Percentiles rank a stretch among this genome's conserved stretches.
Conservation (phyloP, 139 green algal species). For the Asterochloris sp. region DNA sequence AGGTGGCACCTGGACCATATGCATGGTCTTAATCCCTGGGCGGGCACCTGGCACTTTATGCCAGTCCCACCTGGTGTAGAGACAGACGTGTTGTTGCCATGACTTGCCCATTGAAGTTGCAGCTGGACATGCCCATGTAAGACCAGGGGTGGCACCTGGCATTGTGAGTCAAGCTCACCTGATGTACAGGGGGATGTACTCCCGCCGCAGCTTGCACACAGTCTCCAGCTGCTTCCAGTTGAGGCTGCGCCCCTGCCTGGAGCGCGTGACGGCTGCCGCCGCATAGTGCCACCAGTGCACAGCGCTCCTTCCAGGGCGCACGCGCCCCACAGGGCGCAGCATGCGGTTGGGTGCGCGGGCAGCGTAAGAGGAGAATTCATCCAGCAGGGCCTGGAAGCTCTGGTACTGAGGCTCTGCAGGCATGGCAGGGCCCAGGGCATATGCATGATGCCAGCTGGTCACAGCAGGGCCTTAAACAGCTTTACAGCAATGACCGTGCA, state of each 20-base stretch:
- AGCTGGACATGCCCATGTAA: too few species aligned
- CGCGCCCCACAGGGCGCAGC: conserved; percentile 51
- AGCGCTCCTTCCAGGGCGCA: conserved; percentile 29
- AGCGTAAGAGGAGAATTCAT: conserved; percentile 50
- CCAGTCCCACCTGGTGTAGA: too few species aligned
- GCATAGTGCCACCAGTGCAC: conserved; percentile 84
- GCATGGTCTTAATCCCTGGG: too few species aligned
- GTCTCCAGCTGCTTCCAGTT: conserved; percentile 43
- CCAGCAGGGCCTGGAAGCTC: not conserved
- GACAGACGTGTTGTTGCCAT: too few species aligned
- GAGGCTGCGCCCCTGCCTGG: conserved; percentile 24
- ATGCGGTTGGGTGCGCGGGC: conserved; percentile 45
- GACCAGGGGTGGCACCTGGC: not conserved
- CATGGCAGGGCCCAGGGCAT: not conserved
- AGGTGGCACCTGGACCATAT: too few species aligned
- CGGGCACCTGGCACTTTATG: too few species aligned
- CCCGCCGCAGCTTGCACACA: conserved; percentile 42
- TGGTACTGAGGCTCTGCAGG: conserved; percentile 19
- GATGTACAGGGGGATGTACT: conserved; percentile 70
- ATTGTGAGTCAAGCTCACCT: not conserved
- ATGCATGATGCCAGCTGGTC: too few species aligned
- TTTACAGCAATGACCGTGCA: not conserved
- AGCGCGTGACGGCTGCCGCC: conserved; percentile 36
- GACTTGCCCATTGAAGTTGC: too few species aligned
- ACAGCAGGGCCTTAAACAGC: too few species aligned